Percentiles rank a stretch among this genome's conserved stretches.
Evolutionary conservation across 352 stramenopile genomes (phyloP).

Genomic region (Peronospora farinosa): DNA sequence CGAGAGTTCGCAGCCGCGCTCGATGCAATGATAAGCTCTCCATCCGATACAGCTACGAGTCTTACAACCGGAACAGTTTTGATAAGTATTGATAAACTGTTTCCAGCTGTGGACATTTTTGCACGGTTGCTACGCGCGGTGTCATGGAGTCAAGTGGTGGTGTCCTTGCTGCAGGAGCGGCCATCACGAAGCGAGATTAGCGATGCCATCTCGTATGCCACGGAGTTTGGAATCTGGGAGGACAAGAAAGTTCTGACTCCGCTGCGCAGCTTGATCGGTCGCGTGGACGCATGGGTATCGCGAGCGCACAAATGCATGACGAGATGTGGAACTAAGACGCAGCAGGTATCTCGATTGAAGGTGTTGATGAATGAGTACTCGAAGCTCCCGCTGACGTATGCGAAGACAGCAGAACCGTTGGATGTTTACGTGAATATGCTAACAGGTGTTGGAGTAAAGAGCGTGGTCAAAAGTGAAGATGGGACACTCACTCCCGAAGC

Average conservation of each 20-base stretch:
- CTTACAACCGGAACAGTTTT: not conserved
- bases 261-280: slow-evolving; percentile 62
- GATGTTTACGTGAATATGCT: slow-evolving; percentile 35
- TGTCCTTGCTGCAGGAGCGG: slow-evolving; percentile 68
- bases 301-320: slow-evolving; percentile 71
- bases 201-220: slow-evolving; percentile 55
- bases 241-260: slow-evolving; percentile 61
- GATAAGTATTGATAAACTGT: slow-evolving; percentile 50
- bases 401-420: slow-evolving; percentile 29
- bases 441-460: slow-evolving; percentile 11
- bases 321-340: slow-evolving; percentile 51
- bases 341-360: slow-evolving; percentile 59
- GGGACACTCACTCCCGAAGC: slow-evolving; percentile 23
- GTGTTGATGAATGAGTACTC: slow-evolving; percentile 83
- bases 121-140: slow-evolving; percentile 58
- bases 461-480: slow-evolving; percentile 13
- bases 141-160: slow-evolving; percentile 68
- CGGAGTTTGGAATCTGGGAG: slow-evolving; percentile 58
- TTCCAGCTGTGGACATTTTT: slow-evolving; percentile 62
- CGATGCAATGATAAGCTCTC: slow-evolving; percentile 19
- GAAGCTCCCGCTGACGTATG: slow-evolving; percentile 76
- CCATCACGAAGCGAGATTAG: slow-evolving; percentile 59
- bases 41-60: slow-evolving; percentile 6
- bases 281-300: slow-evolving; percentile 77
- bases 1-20: slow-evolving; percentile 44